Conservation (phyloP, 2,329 filamentous ascomycete species). For the Fusarium odoratissimum region DNA sequence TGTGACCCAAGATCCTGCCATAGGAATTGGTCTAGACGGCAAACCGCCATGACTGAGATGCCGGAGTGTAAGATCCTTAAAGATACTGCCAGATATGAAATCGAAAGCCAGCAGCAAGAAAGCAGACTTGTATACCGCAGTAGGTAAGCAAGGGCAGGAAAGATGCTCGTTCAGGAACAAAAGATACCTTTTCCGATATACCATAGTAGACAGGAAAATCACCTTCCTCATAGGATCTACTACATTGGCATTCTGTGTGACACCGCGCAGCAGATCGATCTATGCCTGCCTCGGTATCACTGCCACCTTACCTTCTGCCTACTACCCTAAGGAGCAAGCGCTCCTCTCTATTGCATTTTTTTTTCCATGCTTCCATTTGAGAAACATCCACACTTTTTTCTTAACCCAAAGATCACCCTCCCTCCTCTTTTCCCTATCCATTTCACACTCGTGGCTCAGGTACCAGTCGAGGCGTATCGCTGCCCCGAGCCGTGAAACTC, state of each 20-base stretch:
- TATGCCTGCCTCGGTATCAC: not conserved
- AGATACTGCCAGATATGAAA: not conserved
- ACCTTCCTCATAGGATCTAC: not conserved
- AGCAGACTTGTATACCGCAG: not conserved
- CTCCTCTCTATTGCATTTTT: not conserved
- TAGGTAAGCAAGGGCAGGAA: not conserved
- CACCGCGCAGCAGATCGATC: not conserved
- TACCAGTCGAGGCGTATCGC: not conserved
- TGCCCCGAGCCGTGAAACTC: not conserved
- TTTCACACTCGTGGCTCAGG: not conserved
- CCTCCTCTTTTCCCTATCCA: not conserved
- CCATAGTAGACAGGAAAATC: not conserved
- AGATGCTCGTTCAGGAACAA: not conserved
- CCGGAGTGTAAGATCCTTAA: not conserved
- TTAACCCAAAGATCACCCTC: not conserved
- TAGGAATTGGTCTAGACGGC: too few relatives aligned
- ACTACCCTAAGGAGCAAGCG: not conserved
- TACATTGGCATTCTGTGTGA: not conserved
- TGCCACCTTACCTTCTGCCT: not conserved
- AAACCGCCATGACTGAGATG: not conserved
- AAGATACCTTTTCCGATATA: not conserved
- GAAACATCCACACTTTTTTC: not conserved
- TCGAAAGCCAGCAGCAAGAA: not conserved
- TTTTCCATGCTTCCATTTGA: not conserved
- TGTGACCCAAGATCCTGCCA: too few relatives aligned